phyloP scores from a whole-genome alignment of 2,329 filamentous ascomycete genomes.

The Arachnomyces sp. region DNA sequence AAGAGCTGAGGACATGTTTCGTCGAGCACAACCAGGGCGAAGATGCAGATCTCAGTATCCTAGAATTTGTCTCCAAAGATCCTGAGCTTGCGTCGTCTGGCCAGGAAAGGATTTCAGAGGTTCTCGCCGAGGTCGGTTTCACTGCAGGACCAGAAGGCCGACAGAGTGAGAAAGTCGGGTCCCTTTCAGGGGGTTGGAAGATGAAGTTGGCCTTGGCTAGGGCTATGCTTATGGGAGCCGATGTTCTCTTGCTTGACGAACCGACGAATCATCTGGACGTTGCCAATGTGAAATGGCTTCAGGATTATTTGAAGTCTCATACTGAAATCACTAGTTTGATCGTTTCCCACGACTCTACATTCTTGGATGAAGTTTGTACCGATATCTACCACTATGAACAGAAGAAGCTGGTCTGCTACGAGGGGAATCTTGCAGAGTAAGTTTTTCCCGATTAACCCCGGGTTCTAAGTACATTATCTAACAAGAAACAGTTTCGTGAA shows the following conservation, averaged over 20 bases:
- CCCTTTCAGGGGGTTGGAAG: slow-evolving; percentile 96
- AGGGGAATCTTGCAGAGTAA: slow-evolving; percentile 42
- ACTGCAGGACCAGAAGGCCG: slow-evolving; percentile 80
- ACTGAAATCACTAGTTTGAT: slow-evolving; percentile 95
- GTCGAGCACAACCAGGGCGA: slow-evolving; percentile 99
- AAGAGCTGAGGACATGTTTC: slow-evolving; percentile 90
- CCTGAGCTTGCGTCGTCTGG: slow-evolving; percentile 75
- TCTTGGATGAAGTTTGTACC: slow-evolving; percentile 94
- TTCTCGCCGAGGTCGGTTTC: slow-evolving; percentile 89
- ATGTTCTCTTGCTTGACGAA: slow-evolving; percentile 93
- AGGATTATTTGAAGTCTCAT: slow-evolving; percentile 92
- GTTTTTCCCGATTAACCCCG: slow-evolving; percentile 2
- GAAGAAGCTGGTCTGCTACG: slow-evolving; percentile 71
- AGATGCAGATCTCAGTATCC: slow-evolving; percentile 90
- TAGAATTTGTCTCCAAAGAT: slow-evolving; percentile 87
- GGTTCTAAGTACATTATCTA: slow-evolving; percentile 6
- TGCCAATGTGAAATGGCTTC: slow-evolving; percentile 89
- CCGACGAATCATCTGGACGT: slow-evolving; percentile 98
- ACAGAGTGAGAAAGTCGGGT: slow-evolving; percentile 84
- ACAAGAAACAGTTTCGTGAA: slow-evolving; percentile 59
- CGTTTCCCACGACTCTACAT: slow-evolving; percentile 95
- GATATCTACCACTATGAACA: slow-evolving; percentile 99
- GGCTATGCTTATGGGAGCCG: slow-evolving; percentile 94
- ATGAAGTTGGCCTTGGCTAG: slow-evolving; percentile 97
- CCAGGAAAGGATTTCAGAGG: slow-evolving; percentile 69